A percentile compares a stretch with the other conserved stretches of the same genome.
Conservation (phyloP, 2,329 filamentous ascomycete genomes). For the Fusarium continuum region DNA sequence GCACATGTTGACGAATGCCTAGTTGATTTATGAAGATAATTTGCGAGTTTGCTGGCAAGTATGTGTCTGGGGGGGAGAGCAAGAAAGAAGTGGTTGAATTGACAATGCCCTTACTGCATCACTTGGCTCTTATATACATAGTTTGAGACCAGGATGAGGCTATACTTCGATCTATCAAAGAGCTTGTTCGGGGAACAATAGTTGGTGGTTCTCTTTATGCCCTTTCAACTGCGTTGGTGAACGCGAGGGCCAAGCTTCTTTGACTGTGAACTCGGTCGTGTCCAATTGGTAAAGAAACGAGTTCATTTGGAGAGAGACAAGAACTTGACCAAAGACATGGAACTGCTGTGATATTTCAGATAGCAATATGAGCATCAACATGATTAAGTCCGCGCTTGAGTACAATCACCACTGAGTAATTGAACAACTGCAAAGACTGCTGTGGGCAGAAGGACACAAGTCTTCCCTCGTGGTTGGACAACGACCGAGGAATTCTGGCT, state of each 20-base stretch:
- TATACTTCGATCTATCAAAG: background rate
- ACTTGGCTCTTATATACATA: background rate
- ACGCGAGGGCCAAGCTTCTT: background rate
- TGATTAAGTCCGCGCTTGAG: background rate
- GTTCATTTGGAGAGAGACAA: background rate
- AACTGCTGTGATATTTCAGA: background rate
- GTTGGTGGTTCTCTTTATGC: background rate
- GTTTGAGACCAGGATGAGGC: background rate
- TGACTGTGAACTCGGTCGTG: background rate
- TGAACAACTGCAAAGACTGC: background rate
- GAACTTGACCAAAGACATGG: background rate
- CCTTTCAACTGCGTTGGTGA: background rate
- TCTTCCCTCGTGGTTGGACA: background rate
- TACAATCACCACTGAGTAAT: background rate
- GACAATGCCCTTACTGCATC: background rate
- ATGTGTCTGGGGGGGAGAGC: background rate
- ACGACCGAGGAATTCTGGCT: too few relatives aligned
- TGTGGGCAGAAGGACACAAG: background rate
- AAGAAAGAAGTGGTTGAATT: background rate
- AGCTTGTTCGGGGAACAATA: background rate
- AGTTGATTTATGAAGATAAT: background rate
- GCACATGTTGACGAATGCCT: conserved; percentile 27
- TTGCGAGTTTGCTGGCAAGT: background rate
- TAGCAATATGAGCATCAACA: background rate
- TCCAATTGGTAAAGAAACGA: background rate